A percentile compares a stretch with the other conserved stretches of the same genome.
These are phyloP conservation scores for Phytophthora pluvialis DNA, from an alignment of 352 stramenopile species.

Conservation along the genomic window DNA sequence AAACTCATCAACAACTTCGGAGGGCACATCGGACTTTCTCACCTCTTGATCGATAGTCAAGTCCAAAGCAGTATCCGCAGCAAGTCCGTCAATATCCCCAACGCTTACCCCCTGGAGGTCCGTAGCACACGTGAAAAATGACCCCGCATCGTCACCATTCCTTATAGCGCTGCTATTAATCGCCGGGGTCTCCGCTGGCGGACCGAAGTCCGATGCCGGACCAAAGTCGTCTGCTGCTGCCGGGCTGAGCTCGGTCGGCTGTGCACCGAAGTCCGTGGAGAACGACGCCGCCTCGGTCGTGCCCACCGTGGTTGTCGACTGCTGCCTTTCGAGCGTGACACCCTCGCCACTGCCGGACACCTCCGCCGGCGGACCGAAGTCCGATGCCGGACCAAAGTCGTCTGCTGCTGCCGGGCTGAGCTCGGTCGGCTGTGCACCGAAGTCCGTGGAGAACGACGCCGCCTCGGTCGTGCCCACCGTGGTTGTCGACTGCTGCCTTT, in stretches of 20 bases:
- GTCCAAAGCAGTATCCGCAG: background rate
- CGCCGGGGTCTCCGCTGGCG: slow-evolving; percentile 4
- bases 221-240: slow-evolving; percentile 1
- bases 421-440: background rate
- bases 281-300: background rate
- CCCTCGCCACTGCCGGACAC: background rate
- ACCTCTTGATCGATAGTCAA: background rate
- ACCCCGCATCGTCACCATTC: background rate
- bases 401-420: background rate
- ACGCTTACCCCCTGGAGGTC: too few relatives aligned
- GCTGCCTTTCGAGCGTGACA: background rate
- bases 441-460: background rate
- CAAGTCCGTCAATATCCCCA: too few relatives aligned
- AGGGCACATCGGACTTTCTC: background rate
- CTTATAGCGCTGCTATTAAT: background rate
- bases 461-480: background rate
- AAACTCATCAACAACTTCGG: background rate
- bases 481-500: too few relatives aligned
- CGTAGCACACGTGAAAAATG: background rate
- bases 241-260: background rate
- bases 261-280: slow-evolving; percentile 4
- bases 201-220: slow-evolving; percentile 4
- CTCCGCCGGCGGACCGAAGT: background rate
- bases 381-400: background rate
- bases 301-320: background rate